Base-by-base conservation (phyloP, 331 rosid species). In the Prunus yedoensis region DNA sequence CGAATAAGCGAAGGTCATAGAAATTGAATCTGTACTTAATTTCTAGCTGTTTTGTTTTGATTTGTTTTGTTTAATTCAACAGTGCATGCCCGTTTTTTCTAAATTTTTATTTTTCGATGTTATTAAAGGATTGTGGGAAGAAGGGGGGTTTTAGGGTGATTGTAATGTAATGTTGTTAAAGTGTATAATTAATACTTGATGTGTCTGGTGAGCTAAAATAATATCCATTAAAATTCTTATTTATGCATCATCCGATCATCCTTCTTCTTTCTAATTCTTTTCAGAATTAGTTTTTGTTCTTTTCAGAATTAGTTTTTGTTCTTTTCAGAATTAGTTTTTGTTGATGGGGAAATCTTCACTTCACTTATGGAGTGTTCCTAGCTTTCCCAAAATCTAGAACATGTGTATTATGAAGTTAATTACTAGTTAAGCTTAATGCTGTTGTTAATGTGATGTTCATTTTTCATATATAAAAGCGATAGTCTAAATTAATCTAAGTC, bases 1-100 rank as follows among this genome's bases (percentile, higher is more conserved):
- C 88, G 50, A 87, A 77, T 15, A 84, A 75, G 69, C 79, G 74
- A 13, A 84, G 85, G 77, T 73, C 78, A 66, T 64, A 7, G 5
- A 3, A 5, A 45, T 5, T 45, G 49, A 67, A 7, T 56, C 30
- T 74, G 17, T 59, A 15, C 68, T 58, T 35, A 57, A 21, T 25
- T 47, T 20, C 30, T 47, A 25, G 23, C 8, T 27, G 45, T 50
- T 50, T 32, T 32, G 38, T 32, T 41, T 10, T 16, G 13, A 20
- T 10, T 10, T 60, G 41, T 27, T 8, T 15, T 47, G 4, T 18
- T 35, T 35, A 63, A 63, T 63, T 63, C 23, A 60, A 61, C n/a
- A 61, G 38, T 21, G 53, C 60, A 46, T 69, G 57, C 59, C 25
- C 32, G 3, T 28, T 25, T 47, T 27, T 50, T 69, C 0, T 69